Base-by-base conservation (phyloP, 768 basidiomycete species). In the Xerocomus brunneocitrinus region DNA sequence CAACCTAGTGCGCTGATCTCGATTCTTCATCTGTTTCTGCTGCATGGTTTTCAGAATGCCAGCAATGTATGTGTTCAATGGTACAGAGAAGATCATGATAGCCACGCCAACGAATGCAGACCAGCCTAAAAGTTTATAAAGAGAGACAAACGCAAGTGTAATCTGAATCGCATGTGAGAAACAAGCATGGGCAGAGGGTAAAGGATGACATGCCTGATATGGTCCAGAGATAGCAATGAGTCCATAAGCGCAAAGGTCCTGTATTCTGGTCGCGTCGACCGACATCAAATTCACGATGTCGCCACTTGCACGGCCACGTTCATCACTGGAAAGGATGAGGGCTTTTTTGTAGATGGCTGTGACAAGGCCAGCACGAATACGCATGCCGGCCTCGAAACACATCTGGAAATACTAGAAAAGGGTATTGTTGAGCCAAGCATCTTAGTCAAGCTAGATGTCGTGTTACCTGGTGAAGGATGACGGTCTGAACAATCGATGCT, bases 221-320 rank as follows among this genome's bases (percentile, higher is more conserved):
- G 93, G 88, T 1, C 91, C 95, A 3, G 87, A 91, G 64, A 95
- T 78, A 3, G 83, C 77, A 55, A 97, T 94, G 41, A 95, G 74
- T 2, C 88, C 92, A 65, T 88, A 91, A 0, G 85, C 82, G 65
- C 87, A 89, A 19, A 92, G 74, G 55, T 93, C 90, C 58, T 91
- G 89, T 39, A 93, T 69, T 32, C 89, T 75, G 10, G 81, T 84
- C 0, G 90, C 81, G 58, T 92, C 91, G 13, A 95, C 92, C 7
- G 86, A 88, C 87, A 95, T 94, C 28, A 95, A 71, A 65, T 98
- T 98, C 58, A 97, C 92, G 36, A 97, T 95, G 65, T 97, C 94
- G 1, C 95, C 95, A 0, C 89, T 83, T 0, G 90, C 80, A 39
- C 91, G 82, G 8, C 80, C 78, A 4, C 87, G 82, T 62, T 92